Conservation (phyloP, 345 rosid species). For the Salix udensis region DNA sequence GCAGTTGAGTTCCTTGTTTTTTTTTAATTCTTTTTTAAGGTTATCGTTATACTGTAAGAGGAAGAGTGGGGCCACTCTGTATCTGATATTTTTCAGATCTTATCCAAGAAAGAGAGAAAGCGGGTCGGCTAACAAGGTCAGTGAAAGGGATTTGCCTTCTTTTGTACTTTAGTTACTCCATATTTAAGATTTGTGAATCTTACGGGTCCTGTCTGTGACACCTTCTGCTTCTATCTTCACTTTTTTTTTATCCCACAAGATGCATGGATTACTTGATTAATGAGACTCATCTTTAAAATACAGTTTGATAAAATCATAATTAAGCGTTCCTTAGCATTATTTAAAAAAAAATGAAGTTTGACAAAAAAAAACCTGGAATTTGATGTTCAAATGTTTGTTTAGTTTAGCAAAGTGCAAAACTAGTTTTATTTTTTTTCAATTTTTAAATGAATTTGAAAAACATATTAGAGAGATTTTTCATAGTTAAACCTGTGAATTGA, state of each 20-base stretch:
- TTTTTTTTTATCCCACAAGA: neutral
- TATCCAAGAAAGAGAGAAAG: constrained; percentile 24
- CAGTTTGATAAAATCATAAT: no score
- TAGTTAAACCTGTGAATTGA: no score
- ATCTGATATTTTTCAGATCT: constrained; percentile 31
- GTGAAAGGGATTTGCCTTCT: constrained; percentile 15
- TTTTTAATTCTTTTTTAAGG: neutral
- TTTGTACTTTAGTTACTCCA: neutral
- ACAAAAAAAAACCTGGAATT: no score
- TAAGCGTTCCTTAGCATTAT: no score
- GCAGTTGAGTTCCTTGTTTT: neutral
- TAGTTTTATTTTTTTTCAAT: no score
- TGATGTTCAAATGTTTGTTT: no score
- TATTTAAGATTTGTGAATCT: neutral
- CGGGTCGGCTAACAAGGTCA: constrained; percentile 10
- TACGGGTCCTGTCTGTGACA: neutral
- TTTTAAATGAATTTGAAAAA: no score
- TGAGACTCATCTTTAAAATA: no score
- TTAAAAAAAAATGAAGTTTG: no score
- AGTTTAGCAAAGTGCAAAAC: no score
- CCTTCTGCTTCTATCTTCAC: neutral
- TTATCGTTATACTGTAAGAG: neutral
- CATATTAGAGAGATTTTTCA: no score
- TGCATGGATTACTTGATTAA: neutral
- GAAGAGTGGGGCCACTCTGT: constrained; percentile 16